Evolutionary conservation across 176 grass and related monocot species (phyloP), one percentile per base, ranked within the genome.

Genomic region (Oryza rufipogon): DNA sequence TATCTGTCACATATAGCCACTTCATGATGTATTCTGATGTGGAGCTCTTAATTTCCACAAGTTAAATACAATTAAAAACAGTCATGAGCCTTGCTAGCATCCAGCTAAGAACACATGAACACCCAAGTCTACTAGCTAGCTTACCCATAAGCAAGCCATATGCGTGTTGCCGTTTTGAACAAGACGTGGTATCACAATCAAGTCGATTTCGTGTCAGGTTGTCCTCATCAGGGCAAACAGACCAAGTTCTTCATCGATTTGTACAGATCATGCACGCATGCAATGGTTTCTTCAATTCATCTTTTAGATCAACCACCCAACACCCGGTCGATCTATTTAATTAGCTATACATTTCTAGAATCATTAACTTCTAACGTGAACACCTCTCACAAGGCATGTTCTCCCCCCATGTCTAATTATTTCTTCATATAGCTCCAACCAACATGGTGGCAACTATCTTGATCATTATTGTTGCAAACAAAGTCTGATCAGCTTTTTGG

Each of bases 351-450:
- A 9, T 63, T 70, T 38, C 67, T 20, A 73, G 48, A 73, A 64
- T 74, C 86, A 38, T 84, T 41, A 68, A 23, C 23, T 33, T 26
- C 32, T 64, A 69, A 88, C 87, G 87, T 84, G 87, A 84, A 78
- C 69, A 13, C 80, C 74, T 79, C 80, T 79, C 68, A 75, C 47
- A 19, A 68, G 22, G 60, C 68, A 84, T 83, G 80, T 58, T 45
- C 60, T 2, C 64, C 70, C 64, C 47, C 63, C 87, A 48, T 74
- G 13, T 69, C 68, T 47, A 80, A 84, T 84, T 38, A 84, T 80
- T 74, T 45, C 64, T 52, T 45, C 70, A 80, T 80, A 77, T 77
- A 65, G 75, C 19, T 60, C 19, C 64, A 14, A 11, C 20, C 63
- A 58, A 75, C 76, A 30, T 75, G 87, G 48, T 63, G 70, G 47